Conservation (phyloP, 495 filamentous ascomycete species). For the Lasiosphaeriaceae sp. region DNA sequence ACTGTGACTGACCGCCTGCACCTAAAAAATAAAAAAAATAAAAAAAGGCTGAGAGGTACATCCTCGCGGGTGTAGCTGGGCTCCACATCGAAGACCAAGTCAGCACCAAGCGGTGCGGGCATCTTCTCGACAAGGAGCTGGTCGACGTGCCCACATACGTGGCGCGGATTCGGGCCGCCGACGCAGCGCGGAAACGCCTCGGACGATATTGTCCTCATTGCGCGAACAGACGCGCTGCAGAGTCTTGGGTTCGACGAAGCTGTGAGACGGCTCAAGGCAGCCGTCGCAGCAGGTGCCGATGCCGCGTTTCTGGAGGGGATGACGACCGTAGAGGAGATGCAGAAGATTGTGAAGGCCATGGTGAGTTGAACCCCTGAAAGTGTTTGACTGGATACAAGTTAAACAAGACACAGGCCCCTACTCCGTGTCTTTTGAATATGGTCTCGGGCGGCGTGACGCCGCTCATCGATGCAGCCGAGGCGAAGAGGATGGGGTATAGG, state of each 20-base stretch:
- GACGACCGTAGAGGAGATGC: conserved; percentile 47
- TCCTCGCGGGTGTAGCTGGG: conserved; percentile 63
- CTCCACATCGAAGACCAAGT: conserved; percentile 73
- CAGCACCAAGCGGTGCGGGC: conserved; percentile 61
- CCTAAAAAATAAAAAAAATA: background rate
- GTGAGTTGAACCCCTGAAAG: background rate
- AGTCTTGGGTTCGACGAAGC: conserved; percentile 60
- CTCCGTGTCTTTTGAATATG: conserved; percentile 60
- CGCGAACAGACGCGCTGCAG: conserved; percentile 65
- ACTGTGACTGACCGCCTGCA: background rate
- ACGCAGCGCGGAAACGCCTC: conserved; percentile 27
- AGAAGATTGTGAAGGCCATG: conserved; percentile 2
- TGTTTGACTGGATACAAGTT: background rate
- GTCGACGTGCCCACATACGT: conserved; percentile 50
- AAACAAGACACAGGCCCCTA: conserved; percentile 11
- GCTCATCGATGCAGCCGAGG: conserved; percentile 50
- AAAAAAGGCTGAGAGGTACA: conserved; percentile 48
- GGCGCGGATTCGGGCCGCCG: conserved; percentile 50
- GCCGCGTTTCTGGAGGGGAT: conserved; percentile 64
- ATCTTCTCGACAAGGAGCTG: conserved; percentile 58
- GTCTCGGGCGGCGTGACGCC: conserved; percentile 60
- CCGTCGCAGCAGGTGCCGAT: conserved; percentile 58
- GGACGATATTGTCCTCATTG: conserved; percentile 64
- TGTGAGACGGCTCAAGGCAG: conserved; percentile 50
- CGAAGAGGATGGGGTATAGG: conserved; percentile 57